Conservation (phyloP, 208 protist genomes). For the Trypanosoma brucei region DNA sequence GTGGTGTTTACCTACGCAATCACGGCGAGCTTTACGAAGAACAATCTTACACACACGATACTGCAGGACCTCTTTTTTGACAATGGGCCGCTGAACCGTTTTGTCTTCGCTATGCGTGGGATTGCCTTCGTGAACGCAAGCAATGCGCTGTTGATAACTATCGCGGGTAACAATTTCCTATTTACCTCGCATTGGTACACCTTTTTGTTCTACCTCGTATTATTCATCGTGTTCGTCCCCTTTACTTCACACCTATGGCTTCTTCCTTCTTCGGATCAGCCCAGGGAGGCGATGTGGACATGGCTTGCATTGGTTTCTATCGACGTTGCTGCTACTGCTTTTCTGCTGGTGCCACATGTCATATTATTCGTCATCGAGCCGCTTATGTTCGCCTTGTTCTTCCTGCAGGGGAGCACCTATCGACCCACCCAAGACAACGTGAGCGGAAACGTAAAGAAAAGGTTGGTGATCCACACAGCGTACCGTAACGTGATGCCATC, state of each 20-base stretch:
- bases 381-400: slow-evolving; percentile 55
- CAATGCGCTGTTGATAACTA: slow-evolving; percentile 66
- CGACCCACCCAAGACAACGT: slow-evolving; percentile 24
- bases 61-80: slow-evolving; percentile 61
- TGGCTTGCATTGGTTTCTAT: slow-evolving; percentile 62
- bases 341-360: slow-evolving; percentile 56
- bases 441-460: slow-evolving; percentile 47
- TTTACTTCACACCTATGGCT: slow-evolving; percentile 80
- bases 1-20: slow-evolving; percentile 57
- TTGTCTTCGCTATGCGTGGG: slow-evolving; percentile 66
- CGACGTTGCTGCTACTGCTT: slow-evolving; percentile 34
- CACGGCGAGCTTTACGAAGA: slow-evolving; percentile 29
- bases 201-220: slow-evolving; percentile 48
- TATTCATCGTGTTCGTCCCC: slow-evolving; percentile 52
- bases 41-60: slow-evolving; percentile 47
- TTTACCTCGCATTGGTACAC: slow-evolving; percentile 42
- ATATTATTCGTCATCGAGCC: slow-evolving; percentile 60
- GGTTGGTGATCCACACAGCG: slow-evolving; percentile 52
- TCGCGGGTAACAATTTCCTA: slow-evolving; percentile 68
- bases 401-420: slow-evolving; percentile 41
- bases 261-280: slow-evolving; percentile 70
- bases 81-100: slow-evolving; percentile 51
- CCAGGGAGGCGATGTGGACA: slow-evolving; percentile 43
- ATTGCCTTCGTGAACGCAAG: slow-evolving; percentile 64
- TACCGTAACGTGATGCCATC: slow-evolving; percentile 30